Conservation (phyloP, 805 yeast genomes). For the Nematodospora valgi region DNA sequence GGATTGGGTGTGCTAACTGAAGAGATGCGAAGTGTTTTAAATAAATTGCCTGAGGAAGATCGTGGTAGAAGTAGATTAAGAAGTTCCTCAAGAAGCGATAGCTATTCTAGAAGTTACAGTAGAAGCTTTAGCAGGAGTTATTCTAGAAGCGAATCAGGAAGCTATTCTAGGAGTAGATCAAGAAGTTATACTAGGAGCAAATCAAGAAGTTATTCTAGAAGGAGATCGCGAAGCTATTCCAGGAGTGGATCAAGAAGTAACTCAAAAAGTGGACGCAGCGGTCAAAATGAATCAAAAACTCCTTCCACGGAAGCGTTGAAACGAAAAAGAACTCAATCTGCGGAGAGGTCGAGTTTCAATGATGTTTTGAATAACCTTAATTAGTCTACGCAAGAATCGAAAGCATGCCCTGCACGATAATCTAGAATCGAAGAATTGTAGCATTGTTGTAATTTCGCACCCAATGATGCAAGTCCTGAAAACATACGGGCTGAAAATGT, state of each 20-base stretch:
- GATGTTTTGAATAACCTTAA: too few species aligned
- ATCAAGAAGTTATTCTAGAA: constrained; percentile 15
- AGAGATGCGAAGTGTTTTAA: constrained; percentile 61
- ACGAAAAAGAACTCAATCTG: background rate
- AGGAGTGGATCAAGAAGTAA: constrained; percentile 12
- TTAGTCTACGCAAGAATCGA: too few species aligned
- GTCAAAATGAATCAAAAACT: constrained; percentile 11
- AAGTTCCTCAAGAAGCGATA: constrained; percentile 12
- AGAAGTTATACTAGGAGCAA: background rate
- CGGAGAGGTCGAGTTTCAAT: too few species aligned
- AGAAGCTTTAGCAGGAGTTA: constrained; percentile 14
- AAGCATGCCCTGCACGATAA: too few species aligned
- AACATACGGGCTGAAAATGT: too few species aligned
- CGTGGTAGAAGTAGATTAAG: constrained; percentile 14
- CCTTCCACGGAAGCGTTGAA: constrained; percentile 6
- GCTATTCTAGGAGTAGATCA: constrained; percentile 15
- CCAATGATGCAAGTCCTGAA: too few species aligned
- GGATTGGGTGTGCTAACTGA: constrained; percentile 84
- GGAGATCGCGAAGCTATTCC: constrained; percentile 10
- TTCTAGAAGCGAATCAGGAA: constrained; percentile 15
- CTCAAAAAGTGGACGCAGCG: constrained; percentile 15
- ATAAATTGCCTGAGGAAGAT: constrained; percentile 19
- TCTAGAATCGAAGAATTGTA: too few species aligned
- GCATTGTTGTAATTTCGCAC: too few species aligned
- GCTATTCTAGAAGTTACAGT: constrained; percentile 14